These are phyloP conservation scores for Moesziomyces globuligerus DNA, from an alignment of 1,284 basidiomycete species.

Conservation along the genomic window DNA sequence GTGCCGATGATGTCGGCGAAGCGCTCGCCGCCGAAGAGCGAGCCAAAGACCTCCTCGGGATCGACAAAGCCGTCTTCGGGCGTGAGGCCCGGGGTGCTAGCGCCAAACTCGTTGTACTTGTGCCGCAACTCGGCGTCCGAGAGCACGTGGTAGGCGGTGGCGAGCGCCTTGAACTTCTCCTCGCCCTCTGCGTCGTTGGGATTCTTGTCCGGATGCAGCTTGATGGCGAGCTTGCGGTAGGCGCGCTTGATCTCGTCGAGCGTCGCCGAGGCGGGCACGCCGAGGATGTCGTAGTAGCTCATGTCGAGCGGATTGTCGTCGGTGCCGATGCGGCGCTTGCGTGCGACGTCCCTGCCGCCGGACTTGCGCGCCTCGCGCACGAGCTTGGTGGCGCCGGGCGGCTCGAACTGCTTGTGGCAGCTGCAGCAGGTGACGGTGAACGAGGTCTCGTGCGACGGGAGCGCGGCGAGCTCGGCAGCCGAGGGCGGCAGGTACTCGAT, in stretches of 20 bases:
- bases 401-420: slow-evolving; percentile 63
- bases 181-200: slow-evolving; percentile 90
- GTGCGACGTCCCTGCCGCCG: slow-evolving; percentile 37
- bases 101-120: slow-evolving; percentile 88
- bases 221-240: slow-evolving; percentile 92
- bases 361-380: slow-evolving; percentile 57
- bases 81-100: slow-evolving; percentile 61
- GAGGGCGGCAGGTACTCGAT: slow-evolving; percentile 62
- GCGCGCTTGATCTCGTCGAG: slow-evolving; percentile 93
- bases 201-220: slow-evolving; percentile 81
- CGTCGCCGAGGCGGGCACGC: slow-evolving; percentile 78
- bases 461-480: slow-evolving; percentile 25
- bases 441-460: slow-evolving; percentile 53
- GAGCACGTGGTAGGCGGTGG: slow-evolving; percentile 75
- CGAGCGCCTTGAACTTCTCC: slow-evolving; percentile 73
- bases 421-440: slow-evolving; percentile 64
- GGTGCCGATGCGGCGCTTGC: slow-evolving; percentile 63
- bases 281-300: slow-evolving; percentile 74
- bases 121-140: slow-evolving; percentile 84
- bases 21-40: slow-evolving; percentile 74
- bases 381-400: slow-evolving; percentile 56
- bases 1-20: slow-evolving; percentile 85
- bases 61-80: slow-evolving; percentile 71
- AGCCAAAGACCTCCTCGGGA: slow-evolving; percentile 84
- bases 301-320: slow-evolving; percentile 66